Percentiles rank a stretch among this genome's conserved stretches.
Evolutionary conservation across 768 basidiomycete genomes (phyloP).

Genomic region (Pisolithus albus): DNA sequence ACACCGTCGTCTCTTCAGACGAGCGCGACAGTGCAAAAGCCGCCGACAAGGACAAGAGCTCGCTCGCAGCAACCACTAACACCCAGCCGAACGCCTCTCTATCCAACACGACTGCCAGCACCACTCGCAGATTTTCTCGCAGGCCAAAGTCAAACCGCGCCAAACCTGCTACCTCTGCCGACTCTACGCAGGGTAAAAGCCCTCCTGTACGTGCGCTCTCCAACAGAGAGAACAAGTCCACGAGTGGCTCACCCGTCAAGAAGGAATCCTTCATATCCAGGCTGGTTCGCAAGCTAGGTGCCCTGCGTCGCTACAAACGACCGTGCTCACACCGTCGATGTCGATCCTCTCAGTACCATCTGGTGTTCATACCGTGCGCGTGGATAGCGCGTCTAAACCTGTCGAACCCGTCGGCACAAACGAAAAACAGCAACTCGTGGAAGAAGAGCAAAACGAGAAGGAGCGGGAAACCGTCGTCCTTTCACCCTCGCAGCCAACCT

Average conservation of each 20-base stretch:
- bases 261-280: conserved; percentile 54
- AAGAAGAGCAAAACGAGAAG: conserved; percentile 28
- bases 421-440: conserved; percentile 24
- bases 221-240: conserved; percentile 29
- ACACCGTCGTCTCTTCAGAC: conserved; percentile 27
- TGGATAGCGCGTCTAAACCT: conserved; percentile 16
- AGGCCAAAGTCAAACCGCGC: conserved; percentile 17
- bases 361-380: conserved; percentile 12
- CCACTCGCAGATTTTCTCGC: conserved; percentile 26
- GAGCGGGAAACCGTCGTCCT: conserved; percentile 25
- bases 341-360: conserved; percentile 26
- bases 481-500: conserved; percentile 15
- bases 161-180: conserved; percentile 12
- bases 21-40: conserved; percentile 27
- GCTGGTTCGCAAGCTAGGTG: conserved; percentile 53
- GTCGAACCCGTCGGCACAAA: conserved; percentile 15
- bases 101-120: conserved; percentile 18
- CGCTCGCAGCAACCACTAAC: conserved; percentile 37
- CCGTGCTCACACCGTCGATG: conserved; percentile 39
- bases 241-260: conserved; percentile 28
- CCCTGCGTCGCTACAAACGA: conserved; percentile 57
- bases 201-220: conserved; percentile 29
- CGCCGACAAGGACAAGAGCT: conserved; percentile 42
- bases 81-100: conserved; percentile 33
- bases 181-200: conserved; percentile 20